Evolutionary conservation across 2,329 filamentous ascomycete genomes (phyloP), one percentile per base, ranked within the genome.

Genomic region (Cladosporium sp.): DNA sequence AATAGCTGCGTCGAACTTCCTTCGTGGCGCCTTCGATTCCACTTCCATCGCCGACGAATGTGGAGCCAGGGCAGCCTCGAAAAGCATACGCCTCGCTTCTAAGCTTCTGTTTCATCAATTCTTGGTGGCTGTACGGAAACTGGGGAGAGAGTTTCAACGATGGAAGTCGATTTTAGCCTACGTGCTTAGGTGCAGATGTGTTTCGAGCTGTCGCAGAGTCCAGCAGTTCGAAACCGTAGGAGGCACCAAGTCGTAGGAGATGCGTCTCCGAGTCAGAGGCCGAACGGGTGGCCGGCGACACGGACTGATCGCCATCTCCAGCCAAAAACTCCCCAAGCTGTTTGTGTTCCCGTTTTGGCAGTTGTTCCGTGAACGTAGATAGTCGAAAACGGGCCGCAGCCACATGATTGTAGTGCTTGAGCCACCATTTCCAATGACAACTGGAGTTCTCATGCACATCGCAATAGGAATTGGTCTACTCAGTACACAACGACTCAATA

Each of bases 21-120:
- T 55, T 55, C 51, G 51, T 55, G 25, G 51, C 51, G 51, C 28
- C n/a, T 55, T 55, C 51, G 22, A 47, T 17, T 47, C 43, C 43
- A 25, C 28, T 28, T 17, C 37, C 37, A 39, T 17, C 37, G n/a
- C 37, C 37, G 14, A 39, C 22, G 7, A 47, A 5, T 34, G 49
- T 17, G 34, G 43, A 47, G 25, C 43, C 43, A 47, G 25, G 43
- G 22, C n/a, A 40, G 50, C 37, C 20, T 5, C 38, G 12, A 20
- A 52, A 52, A 36, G 43, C 17, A 47, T 40, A 39, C 22, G 14
- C 37, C 39, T 39, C 50, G 36, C 43, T 47, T 47, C 9, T 30
- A 34, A 34, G 30, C 30, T 34, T 34, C 22, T 30, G 43, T 47
- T 47, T 47, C 43, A 30, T 47, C 22, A 8, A 7, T 25, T 30